phyloP scores from a whole-genome alignment of 805 yeast species.

The Kazachstania psychrophila region DNA sequence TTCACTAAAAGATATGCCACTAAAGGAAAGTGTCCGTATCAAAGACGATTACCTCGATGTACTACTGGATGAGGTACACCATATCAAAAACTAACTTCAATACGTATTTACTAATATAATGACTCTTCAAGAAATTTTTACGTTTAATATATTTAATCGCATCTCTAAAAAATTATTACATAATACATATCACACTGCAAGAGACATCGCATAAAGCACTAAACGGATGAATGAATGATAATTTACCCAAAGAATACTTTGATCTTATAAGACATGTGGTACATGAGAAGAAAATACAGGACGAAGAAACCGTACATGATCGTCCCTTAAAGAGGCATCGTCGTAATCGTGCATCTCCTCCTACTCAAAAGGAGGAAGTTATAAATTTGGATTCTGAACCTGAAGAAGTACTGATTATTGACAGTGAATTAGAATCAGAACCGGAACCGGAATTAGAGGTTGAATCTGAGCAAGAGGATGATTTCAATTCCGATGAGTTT shows the following conservation, averaged over 20 bases:
- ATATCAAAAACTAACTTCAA: background rate
- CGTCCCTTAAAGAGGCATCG: slow-evolving; percentile 13
- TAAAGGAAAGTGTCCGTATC: slow-evolving; percentile 7
- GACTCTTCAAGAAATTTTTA: background rate
- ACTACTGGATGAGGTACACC: slow-evolving; percentile 25
- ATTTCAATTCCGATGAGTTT: slow-evolving; percentile 21
- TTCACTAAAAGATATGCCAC: slow-evolving; percentile 36
- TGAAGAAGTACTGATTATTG: no score
- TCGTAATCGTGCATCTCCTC: background rate
- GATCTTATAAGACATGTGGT: slow-evolving; percentile 25
- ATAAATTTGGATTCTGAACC: slow-evolving; percentile 1
- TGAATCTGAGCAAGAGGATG: no score
- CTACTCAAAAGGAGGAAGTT: background rate
- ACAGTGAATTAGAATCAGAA: no score
- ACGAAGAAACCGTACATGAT: background rate
- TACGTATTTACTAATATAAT: background rate
- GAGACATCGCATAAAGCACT: background rate
- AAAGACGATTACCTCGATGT: slow-evolving; percentile 37
- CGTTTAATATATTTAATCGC: no score
- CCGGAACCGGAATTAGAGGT: no score
- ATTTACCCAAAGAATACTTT: slow-evolving; percentile 26
- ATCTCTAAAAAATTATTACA: no score
- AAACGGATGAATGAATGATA: slow-evolving; percentile 12
- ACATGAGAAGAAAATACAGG: slow-evolving; percentile 13
- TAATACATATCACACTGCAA: no score